These are phyloP conservation scores for Hyphopichia khmerensis DNA, from an alignment of 1,139 yeast genomes.

Conservation along the genomic window DNA sequence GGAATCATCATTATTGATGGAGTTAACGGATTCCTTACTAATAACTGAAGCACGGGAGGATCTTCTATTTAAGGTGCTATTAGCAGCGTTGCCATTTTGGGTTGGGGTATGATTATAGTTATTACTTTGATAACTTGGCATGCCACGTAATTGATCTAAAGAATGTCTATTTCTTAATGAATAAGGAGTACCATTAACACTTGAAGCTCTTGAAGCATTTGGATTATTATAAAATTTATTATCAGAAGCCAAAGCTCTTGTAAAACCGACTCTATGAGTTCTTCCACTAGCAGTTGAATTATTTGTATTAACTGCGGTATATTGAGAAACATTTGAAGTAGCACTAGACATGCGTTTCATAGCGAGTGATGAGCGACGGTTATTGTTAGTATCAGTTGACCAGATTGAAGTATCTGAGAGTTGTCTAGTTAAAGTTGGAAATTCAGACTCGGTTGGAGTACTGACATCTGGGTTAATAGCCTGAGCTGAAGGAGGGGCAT, in stretches of 20 bases:
- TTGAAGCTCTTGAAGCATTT: conserved; percentile 22
- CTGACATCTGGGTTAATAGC: conserved; percentile 1
- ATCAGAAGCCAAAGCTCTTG: conserved; percentile 41
- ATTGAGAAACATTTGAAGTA: conserved; percentile 31
- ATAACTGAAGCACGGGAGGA: conserved; percentile 38
- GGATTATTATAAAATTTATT: conserved; percentile 23
- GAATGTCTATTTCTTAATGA: conserved; percentile 29
- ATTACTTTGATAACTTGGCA: conserved; percentile 6
- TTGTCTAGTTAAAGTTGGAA: conserved; percentile 27
- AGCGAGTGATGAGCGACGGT: conserved; percentile 25
- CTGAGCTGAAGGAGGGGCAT: conserved; percentile 7
- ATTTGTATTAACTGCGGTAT: conserved; percentile 17
- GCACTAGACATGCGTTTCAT: conserved; percentile 34
- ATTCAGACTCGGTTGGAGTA: conserved; percentile 7
- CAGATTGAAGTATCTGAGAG: conserved; percentile 35
- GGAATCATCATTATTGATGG: conserved; percentile 30
- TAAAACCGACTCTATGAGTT: conserved; percentile 38
- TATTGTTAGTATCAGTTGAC: conserved; percentile 34
- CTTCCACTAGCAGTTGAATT: conserved; percentile 7
- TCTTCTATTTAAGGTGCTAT: conserved; percentile 23
- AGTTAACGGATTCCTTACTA: conserved; percentile 24
- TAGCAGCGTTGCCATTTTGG: background rate
- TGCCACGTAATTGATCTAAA: conserved; percentile 25
- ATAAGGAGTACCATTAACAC: conserved; percentile 11
- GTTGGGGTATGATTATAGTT: background rate